These are phyloP conservation scores for Kodamaea restingae DNA, from an alignment of 805 yeast species.

Conservation along the genomic window DNA sequence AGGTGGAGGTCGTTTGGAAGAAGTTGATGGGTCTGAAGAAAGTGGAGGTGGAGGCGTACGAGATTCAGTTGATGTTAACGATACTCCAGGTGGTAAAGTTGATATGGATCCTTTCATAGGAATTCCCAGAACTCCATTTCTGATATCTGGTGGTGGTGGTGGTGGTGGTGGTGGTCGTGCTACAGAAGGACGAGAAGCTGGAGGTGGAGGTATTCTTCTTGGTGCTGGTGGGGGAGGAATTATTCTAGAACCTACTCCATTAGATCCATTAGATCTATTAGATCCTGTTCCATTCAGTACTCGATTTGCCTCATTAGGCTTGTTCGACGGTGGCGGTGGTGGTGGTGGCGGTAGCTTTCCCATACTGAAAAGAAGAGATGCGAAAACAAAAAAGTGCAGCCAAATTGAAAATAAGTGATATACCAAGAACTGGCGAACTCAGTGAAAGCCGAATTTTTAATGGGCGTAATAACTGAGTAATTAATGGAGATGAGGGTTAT, in stretches of 20 bases:
- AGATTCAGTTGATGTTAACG: not conserved
- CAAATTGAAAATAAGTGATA: not conserved
- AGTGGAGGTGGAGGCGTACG: not conserved
- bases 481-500: too few relatives aligned
- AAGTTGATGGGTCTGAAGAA: too few relatives aligned
- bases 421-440: too few relatives aligned
- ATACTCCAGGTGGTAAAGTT: not conserved
- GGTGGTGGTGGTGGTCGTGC: constrained; percentile 9
- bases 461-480: too few relatives aligned
- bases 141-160: not conserved
- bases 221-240: constrained; percentile 10
- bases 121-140: too few relatives aligned
- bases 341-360: constrained; percentile 5
- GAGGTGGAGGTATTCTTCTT: constrained; percentile 9
- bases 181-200: constrained; percentile 12
- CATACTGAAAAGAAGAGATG: not conserved
- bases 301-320: too few relatives aligned
- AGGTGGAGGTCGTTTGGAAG: not conserved
- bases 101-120: too few relatives aligned
- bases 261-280: too few relatives aligned
- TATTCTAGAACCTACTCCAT: too few relatives aligned
- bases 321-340: constrained; percentile 6
- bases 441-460: too few relatives aligned
- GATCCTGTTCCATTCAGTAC: not conserved
- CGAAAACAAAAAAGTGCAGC: not conserved